These are phyloP conservation scores for Lepidium sativum DNA, from an alignment of 345 rosid genomes.

Conservation along the genomic window DNA sequence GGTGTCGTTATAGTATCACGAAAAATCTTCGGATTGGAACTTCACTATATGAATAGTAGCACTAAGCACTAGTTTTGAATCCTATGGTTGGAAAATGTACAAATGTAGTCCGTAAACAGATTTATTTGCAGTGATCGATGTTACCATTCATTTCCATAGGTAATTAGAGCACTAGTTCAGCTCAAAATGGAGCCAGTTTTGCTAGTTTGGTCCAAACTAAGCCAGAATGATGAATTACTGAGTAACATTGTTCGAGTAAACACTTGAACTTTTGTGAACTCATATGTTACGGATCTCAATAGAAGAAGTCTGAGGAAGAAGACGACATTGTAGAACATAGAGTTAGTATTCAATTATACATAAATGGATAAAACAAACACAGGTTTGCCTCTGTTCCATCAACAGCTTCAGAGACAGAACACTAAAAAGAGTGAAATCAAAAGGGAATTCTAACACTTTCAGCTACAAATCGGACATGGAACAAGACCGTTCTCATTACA, in stretches of 20 bases:
- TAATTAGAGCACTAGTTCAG: not conserved
- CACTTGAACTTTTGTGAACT: not conserved
- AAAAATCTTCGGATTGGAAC: not conserved
- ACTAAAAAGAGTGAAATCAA: not conserved
- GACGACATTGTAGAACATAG: not conserved
- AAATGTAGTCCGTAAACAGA: not conserved
- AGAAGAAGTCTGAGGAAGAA: not conserved
- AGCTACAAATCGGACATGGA: conserved; percentile 73
- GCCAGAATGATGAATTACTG: not conserved
- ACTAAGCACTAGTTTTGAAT: not conserved
- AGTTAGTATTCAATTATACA: conserved; percentile 18
- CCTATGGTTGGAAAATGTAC: not conserved
- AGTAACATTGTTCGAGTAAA: not conserved
- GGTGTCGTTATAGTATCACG: not conserved
- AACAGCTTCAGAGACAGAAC: not conserved
- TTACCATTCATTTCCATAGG: not conserved
- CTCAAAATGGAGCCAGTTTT: not conserved
- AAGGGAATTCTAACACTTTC: conserved; percentile 1
- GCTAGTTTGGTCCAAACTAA: not conserved
- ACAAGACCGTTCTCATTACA: conserved; percentile 93
- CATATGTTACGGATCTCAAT: not conserved
- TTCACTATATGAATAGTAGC: not conserved
- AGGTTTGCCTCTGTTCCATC: not conserved
- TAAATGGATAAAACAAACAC: not conserved
- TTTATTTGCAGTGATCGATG: not conserved